Conservation (phyloP, 2,329 filamentous ascomycete genomes). For the Trichoderma koningii region DNA sequence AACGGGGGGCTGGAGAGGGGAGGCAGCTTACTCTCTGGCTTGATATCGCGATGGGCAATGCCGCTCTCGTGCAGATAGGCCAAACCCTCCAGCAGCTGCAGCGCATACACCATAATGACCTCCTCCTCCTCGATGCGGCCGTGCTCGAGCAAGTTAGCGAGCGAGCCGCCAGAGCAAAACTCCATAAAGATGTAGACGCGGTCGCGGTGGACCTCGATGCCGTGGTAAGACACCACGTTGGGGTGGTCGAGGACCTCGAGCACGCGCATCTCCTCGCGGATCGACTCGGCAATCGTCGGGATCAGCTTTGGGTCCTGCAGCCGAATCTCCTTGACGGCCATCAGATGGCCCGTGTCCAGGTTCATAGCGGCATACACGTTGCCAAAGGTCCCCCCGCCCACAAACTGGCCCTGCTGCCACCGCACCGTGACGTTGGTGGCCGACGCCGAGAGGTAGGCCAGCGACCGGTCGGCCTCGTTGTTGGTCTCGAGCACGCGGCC, state of each 20-base stretch:
- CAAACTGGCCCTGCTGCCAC: conserved; percentile 98
- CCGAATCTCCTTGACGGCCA: conserved; percentile 98
- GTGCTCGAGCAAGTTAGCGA: conserved; percentile 87
- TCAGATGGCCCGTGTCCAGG: conserved; percentile 89
- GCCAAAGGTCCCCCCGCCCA: conserved; percentile 94
- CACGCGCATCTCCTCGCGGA: conserved; percentile 95
- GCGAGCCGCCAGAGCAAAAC: conserved; percentile 92
- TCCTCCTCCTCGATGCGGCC: conserved; percentile 97
- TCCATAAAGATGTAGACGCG: conserved; percentile 99
- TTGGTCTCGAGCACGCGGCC: conserved; percentile 90
- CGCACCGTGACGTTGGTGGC: conserved; percentile 93
- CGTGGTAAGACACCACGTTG: conserved; percentile 96
- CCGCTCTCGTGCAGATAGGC: conserved; percentile 89
- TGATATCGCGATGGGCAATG: conserved; percentile 96
- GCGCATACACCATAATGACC: conserved; percentile 92
- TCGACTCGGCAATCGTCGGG: conserved; percentile 88
- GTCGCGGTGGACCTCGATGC: conserved; percentile 96
- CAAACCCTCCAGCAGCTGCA: conserved; percentile 91
- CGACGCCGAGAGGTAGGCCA: conserved; percentile 90
- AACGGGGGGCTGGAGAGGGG: not conserved
- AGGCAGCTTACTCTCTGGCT: conserved; percentile 85
- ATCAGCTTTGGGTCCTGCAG: conserved; percentile 96
- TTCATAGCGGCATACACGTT: conserved; percentile 98
- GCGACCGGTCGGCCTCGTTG: conserved; percentile 91
- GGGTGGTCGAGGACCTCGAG: conserved; percentile 94